These are phyloP conservation scores for Mariannaea sp. DNA, from an alignment of 2,329 filamentous ascomycete genomes.

Conservation along the genomic window DNA sequence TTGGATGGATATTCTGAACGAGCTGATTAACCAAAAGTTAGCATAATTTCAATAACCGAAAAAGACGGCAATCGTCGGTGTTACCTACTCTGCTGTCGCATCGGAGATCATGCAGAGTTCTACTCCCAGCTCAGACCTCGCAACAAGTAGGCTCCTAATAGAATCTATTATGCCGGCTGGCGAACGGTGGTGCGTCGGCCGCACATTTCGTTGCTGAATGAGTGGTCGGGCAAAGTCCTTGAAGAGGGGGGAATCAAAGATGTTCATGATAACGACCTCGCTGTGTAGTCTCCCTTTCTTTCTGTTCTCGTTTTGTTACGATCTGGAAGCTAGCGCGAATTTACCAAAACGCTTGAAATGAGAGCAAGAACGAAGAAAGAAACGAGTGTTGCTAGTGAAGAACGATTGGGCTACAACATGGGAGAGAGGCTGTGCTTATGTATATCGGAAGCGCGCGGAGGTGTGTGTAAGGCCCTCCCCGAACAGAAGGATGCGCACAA, in stretches of 20 bases:
- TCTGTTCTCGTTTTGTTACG: not conserved
- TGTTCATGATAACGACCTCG: conserved; percentile 26
- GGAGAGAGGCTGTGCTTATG: not conserved
- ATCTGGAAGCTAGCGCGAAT: not conserved
- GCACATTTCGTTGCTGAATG: conserved; percentile 15
- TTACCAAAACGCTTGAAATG: too few relatives aligned
- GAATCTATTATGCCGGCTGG: conserved; percentile 32
- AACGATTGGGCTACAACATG: too few relatives aligned
- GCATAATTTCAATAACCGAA: too few relatives aligned
- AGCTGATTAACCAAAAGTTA: conserved; percentile 27
- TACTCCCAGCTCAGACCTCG: conserved; percentile 37
- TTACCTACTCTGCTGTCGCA: conserved; percentile 39
- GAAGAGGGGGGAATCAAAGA: conserved; percentile 35
- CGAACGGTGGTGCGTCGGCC: conserved; percentile 7
- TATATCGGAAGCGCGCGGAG: not conserved
- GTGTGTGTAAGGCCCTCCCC: not conserved
- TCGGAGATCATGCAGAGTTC: conserved; percentile 39
- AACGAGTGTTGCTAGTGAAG: too few relatives aligned
- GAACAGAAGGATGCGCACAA: not conserved
- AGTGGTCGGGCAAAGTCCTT: conserved; percentile 33
- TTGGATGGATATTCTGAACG: conserved; percentile 39
- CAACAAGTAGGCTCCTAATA: conserved; percentile 38
- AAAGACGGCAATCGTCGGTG: not conserved
- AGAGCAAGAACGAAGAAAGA: too few relatives aligned
- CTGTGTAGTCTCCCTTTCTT: not conserved